A percentile compares a stretch with the other conserved stretches of the same genome.
These are phyloP conservation scores for Zalaria obscura DNA, from an alignment of 2,329 filamentous ascomycete genomes.

Conservation along the genomic window DNA sequence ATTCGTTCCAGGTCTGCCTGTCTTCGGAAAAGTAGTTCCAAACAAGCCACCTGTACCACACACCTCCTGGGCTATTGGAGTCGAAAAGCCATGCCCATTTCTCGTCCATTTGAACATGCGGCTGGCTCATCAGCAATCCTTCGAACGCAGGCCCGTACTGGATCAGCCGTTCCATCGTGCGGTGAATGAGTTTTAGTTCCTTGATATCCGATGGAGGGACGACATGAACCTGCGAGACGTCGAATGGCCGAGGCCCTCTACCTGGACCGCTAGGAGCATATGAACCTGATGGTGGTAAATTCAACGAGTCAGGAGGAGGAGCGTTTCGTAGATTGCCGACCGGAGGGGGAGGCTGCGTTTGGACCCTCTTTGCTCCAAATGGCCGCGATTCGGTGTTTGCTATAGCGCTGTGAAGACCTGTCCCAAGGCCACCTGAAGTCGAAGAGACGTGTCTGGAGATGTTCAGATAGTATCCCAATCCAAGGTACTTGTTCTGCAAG, in stretches of 20 bases:
- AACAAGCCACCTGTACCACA: conserved; percentile 87
- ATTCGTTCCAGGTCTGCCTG: not conserved
- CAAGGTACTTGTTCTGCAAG: conserved; percentile 72
- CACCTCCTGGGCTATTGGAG: conserved; percentile 58
- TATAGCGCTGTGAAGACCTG: conserved; percentile 27
- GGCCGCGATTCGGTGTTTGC: conserved; percentile 24
- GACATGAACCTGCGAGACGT: conserved; percentile 27
- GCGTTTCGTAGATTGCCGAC: conserved; percentile 25
- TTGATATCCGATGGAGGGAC: conserved; percentile 64
- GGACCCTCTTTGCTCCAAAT: conserved; percentile 55
- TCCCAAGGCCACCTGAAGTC: conserved; percentile 34
- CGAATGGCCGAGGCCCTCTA: conserved; percentile 31
- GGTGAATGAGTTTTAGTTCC: conserved; percentile 73
- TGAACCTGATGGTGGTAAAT: conserved; percentile 64
- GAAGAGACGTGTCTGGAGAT: conserved; percentile 46
- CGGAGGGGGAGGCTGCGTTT: conserved; percentile 30
- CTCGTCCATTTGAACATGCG: conserved; percentile 71
- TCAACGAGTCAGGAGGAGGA: conserved; percentile 38
- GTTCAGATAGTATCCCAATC: conserved; percentile 68
- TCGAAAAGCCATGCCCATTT: conserved; percentile 95
- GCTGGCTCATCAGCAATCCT: conserved; percentile 75
- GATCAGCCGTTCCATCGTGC: conserved; percentile 60
- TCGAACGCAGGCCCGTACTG: conserved; percentile 59
- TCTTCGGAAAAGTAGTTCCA: conserved; percentile 46
- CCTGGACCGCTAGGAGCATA: conserved; percentile 55